Base-by-base conservation (phyloP, 2,329 filamentous ascomycete genomes). In the Ophiognomonia clavigignenti-juglandacearum region DNA sequence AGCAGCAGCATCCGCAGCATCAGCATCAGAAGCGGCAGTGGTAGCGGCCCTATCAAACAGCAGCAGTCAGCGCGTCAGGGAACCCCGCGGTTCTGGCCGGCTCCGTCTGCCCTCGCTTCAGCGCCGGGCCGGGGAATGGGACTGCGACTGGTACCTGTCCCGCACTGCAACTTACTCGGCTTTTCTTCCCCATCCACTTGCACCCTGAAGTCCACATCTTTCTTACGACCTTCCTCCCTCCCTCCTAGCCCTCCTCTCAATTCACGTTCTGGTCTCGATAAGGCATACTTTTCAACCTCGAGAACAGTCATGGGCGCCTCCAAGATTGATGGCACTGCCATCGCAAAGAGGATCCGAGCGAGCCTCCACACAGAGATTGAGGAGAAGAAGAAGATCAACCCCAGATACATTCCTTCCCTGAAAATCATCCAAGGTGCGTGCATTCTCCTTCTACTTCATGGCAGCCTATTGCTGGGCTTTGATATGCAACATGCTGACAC, bases 241-340 rank as follows among this genome's bases (percentile, higher is more conserved):
- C 20, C n/a, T n/a, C n/a, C n/a, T n/a, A n/a, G n/a, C n/a, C n/a
- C n/a, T n/a, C n/a, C n/a, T n/a, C n/a, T n/a, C n/a, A n/a, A n/a
- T 38, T 35, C 49, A 49, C 43, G 6, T 2, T 45, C 26, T 31
- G 22, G 11, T 23, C 34, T 31, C 39, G 46, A 40, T 29, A 52
- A 39, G 42, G 42, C 43, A 13, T 34, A 54, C 49, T 75, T 74
- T 57, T 68, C 70, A 35, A 69, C 69, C 57, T 81, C 77, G 54
- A 58, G 72, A 58, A 62, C 71, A 69, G 74, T 70, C 63, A 97
- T 96, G 91, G 81, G 82, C 58, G 92, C 89, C 57, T 81, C 78
- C 60, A 96, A 90, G 75, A 93, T 98, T 61, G 93, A 98, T 73
- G 93, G 93, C 74, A 96, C 85, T 47, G 89, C 88, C 65, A 90